phyloP scores from a whole-genome alignment of 306 rosid species.

The Dryas drummondii region DNA sequence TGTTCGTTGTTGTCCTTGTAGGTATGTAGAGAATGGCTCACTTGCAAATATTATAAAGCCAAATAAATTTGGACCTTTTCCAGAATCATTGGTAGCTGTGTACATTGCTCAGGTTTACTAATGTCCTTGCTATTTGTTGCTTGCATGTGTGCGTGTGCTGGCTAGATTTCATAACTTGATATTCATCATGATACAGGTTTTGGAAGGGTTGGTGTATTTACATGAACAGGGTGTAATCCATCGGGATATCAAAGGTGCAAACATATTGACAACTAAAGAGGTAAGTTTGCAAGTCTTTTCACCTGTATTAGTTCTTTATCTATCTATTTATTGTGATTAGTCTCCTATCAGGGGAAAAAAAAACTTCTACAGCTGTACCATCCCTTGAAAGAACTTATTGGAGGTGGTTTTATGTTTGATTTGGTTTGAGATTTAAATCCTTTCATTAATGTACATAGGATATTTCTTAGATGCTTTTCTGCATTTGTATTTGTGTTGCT shows the following conservation, averaged over 20 bases:
- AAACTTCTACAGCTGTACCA: background rate
- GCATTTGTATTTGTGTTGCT: too few relatives aligned
- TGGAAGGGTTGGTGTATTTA: slow-evolving; percentile 98
- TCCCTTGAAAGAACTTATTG: background rate
- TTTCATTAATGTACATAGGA: background rate
- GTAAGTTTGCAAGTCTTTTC: slow-evolving; percentile 32
- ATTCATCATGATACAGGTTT: slow-evolving; percentile 57
- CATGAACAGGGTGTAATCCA: slow-evolving; percentile 99
- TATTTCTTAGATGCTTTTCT: too few relatives aligned
- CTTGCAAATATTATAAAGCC: slow-evolving; percentile 99
- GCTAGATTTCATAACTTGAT: slow-evolving; percentile 8
- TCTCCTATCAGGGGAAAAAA: too few relatives aligned
- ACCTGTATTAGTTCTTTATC: too few relatives aligned
- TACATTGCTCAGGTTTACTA: slow-evolving; percentile 87
- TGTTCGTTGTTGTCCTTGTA: slow-evolving; percentile 29
- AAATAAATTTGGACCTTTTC: slow-evolving; percentile 98
- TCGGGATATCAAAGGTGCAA: slow-evolving; percentile 99
- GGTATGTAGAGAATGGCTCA: slow-evolving; percentile 98
- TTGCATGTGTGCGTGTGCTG: slow-evolving; percentile 16
- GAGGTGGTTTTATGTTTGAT: background rate
- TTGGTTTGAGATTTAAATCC: background rate
- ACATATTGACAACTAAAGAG: slow-evolving; percentile 97
- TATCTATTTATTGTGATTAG: too few relatives aligned
- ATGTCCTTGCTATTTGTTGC: slow-evolving; percentile 21
- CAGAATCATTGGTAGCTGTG: slow-evolving; percentile 94